Conservation (phyloP, 2,329 filamentous ascomycete genomes). For the Cladophialophora psammophila region DNA sequence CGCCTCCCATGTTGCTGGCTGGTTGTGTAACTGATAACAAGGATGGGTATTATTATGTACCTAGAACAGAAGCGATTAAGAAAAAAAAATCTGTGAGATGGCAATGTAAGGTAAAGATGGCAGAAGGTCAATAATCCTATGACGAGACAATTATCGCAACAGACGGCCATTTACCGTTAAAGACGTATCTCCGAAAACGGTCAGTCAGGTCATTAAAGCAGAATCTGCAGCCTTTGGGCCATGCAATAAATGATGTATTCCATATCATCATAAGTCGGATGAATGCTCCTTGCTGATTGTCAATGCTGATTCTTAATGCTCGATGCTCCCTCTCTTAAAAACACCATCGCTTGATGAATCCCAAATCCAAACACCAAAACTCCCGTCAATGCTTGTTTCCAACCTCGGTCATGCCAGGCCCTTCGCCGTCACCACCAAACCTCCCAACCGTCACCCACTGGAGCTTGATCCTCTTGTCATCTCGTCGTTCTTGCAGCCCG, state of each 20-base stretch:
- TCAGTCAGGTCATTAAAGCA: not conserved
- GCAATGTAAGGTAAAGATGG: no score
- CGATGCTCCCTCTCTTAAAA: not conserved
- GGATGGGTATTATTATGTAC: not conserved
- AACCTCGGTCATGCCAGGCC: not conserved
- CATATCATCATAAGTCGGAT: constrained; percentile 11
- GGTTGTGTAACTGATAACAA: not conserved
- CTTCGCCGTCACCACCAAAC: constrained; percentile 52
- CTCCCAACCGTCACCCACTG: constrained; percentile 61
- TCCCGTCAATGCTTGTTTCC: constrained; percentile 19
- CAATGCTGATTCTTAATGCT: not conserved
- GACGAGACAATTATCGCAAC: no score
- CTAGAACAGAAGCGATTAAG: not conserved
- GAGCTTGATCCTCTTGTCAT: constrained; percentile 55
- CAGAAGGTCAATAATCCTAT: no score
- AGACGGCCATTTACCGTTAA: no score
- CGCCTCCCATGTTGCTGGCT: constrained; percentile 54
- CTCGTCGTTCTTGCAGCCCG: constrained; percentile 52
- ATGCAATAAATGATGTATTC: not conserved
- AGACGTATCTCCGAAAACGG: not conserved
- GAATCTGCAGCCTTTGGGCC: not conserved
- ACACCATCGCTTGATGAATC: constrained; percentile 9
- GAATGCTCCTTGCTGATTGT: constrained; percentile 1
- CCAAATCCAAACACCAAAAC: not conserved
- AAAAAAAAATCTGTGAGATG: no score